Evolutionary conservation across 345 rosid genomes (phyloP), one percentile per base, ranked within the genome.

Genomic region (Heritiera littoralis): DNA sequence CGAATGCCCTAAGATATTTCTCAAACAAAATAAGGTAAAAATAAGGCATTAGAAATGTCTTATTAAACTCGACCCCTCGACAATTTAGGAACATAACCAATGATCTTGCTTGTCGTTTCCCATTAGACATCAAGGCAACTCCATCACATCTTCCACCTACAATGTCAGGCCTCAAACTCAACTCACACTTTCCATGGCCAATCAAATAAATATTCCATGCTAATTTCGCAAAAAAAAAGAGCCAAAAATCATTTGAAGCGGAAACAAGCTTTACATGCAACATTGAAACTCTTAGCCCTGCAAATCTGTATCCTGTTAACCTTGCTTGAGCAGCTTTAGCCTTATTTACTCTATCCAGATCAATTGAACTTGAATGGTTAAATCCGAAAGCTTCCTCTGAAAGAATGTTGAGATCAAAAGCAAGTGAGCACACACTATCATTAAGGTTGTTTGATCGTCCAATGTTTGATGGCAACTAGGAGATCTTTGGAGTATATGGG

Each of bases 321-420:
- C 88, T 84, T 17, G 88, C 90, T 14, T 74, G 32, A n/a, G 88
- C 87, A 41, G 88, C 85, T 65, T 52, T 55, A 6, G 75, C 81
- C 74, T 35, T 85, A 4, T 18, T 20, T 12, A 40, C 9, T 0
- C 1, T 6, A 1, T 49, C 40, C 6, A 6, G 1, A 51, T 71
- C 60, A 9, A 17, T 30, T 5, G 23, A 15, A 7, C 8, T 18
- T 0, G 23, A 7, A 28, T 17, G 41, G 13, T 32, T 9, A 41
- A 67, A 43, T 5, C 51, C 51, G 3, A 30, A 3, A 11, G 72
- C 66, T 60, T 79, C 83, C 55, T 41, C 65, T 0, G 32, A 18
- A 2, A 77, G 56, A 2, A 78, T 45, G 77, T 84, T 86, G 15
- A 86, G 87, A 80, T 86, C 86, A 30, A 51, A 23, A 23, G 28